These are phyloP conservation scores for Carnegiea gigantea DNA, from an alignment of 179 eudicot genomes.

Conservation along the genomic window DNA sequence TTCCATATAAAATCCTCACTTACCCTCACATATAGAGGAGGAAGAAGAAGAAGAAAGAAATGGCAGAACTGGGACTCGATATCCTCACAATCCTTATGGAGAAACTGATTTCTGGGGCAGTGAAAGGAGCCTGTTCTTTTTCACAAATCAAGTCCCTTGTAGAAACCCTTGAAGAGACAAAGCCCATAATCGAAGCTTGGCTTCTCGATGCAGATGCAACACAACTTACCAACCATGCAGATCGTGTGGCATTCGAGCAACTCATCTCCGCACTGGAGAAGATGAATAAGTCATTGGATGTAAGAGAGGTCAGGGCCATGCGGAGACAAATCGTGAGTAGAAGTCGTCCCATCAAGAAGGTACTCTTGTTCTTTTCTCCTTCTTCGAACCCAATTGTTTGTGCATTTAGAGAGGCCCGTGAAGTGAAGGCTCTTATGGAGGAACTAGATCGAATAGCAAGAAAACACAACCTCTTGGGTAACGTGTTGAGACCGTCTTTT, in stretches of 20 bases:
- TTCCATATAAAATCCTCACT: too few species aligned
- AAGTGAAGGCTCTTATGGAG: background rate
- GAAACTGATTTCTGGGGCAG: background rate
- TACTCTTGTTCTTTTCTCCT: conserved; percentile 1
- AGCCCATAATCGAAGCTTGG: conserved; percentile 7
- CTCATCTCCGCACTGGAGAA: background rate
- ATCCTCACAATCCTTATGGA: background rate
- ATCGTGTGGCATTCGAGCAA: conserved; percentile 5
- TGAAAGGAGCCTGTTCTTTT: background rate
- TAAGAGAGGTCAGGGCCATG: background rate
- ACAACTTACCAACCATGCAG: background rate
- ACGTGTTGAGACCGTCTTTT: background rate
- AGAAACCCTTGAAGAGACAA: background rate
- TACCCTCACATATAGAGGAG: too few species aligned
- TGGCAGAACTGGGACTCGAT: too few species aligned
- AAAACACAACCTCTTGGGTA: too few species aligned
- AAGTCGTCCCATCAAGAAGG: background rate
- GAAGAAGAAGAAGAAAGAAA: too few species aligned
- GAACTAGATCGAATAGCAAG: background rate
- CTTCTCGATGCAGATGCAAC: conserved; percentile 17
- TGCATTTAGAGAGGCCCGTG: conserved; percentile 9
- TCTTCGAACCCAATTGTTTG: conserved; percentile 9
- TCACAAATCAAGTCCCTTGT: background rate
- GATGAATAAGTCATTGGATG: background rate
- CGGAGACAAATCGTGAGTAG: conserved; percentile 9